Evolutionary conservation across 176 grass and related monocot species (phyloP).

Genomic region (Cymbopogon citratus): DNA sequence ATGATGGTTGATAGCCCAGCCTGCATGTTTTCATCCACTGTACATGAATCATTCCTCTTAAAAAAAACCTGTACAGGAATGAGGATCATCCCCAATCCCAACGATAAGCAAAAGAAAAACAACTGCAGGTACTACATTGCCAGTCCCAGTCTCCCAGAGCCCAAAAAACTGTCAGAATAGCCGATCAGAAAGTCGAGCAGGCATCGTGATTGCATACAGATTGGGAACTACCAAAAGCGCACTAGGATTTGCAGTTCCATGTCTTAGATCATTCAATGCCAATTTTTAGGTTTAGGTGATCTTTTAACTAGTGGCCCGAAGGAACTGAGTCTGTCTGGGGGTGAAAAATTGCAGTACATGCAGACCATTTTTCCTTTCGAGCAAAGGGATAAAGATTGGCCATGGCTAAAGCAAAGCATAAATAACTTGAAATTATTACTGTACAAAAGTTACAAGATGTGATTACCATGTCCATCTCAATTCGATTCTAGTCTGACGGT

Average conservation of each 20-base stretch:
- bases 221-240: neutral
- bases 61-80: neutral
- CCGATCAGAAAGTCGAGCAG: neutral
- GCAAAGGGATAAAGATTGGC: neutral
- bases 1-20: neutral
- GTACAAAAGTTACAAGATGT: constrained; percentile 32
- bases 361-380: neutral
- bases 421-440: constrained; percentile 16
- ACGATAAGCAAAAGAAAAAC: neutral
- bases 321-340: neutral
- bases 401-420: neutral
- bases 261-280: neutral
- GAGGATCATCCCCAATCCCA: neutral
- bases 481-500: neutral
- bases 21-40: neutral
- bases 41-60: too few species aligned
- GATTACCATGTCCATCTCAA: constrained; percentile 14
- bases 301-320: neutral
- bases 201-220: neutral
- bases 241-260: neutral
- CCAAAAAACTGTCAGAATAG: neutral
- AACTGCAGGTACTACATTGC: neutral
- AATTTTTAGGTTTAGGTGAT: neutral
- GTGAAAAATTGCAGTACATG: neutral
- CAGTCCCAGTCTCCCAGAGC: too few species aligned